A percentile compares a stretch with the other conserved stretches of the same genome.
Evolutionary conservation across 768 basidiomycete genomes (phyloP).

Genomic region (Lentinula detonsa): DNA sequence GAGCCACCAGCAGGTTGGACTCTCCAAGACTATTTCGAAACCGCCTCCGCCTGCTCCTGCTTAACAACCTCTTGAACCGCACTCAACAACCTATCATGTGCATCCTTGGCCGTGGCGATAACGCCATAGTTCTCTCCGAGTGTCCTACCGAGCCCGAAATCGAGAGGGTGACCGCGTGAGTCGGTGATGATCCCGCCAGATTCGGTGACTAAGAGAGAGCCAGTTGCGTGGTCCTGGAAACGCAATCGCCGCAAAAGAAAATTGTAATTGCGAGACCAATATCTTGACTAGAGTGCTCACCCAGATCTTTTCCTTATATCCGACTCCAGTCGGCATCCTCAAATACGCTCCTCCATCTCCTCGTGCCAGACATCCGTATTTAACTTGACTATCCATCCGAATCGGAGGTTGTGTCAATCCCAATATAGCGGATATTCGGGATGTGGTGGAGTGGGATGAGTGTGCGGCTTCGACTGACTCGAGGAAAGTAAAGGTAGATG

Average conservation of each 20-base stretch:
- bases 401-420: constrained; percentile 59
- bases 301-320: constrained; percentile 97
- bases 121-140: constrained; percentile 85
- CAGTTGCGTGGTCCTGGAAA: constrained; percentile 78
- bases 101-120: constrained; percentile 70
- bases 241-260: not conserved
- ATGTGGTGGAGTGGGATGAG: constrained; percentile 83
- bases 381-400: constrained; percentile 96
- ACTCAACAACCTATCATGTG: constrained; percentile 63
- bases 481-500: constrained; percentile 58
- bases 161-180: constrained; percentile 67
- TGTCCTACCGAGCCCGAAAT: constrained; percentile 85
- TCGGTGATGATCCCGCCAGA: constrained; percentile 88
- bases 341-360: constrained; percentile 84
- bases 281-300: constrained; percentile 28
- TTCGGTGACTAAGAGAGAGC: constrained; percentile 78
- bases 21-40: not conserved
- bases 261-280: not conserved
- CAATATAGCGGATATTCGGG: constrained; percentile 60
- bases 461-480: constrained; percentile 93
- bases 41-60: not conserved
- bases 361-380: constrained; percentile 81
- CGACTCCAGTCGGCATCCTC: constrained; percentile 69
- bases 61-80: constrained; percentile 58
- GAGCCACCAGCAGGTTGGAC: not conserved